These are phyloP conservation scores for Brassica rapa DNA, from an alignment of 345 rosid genomes.

Conservation along the genomic window DNA sequence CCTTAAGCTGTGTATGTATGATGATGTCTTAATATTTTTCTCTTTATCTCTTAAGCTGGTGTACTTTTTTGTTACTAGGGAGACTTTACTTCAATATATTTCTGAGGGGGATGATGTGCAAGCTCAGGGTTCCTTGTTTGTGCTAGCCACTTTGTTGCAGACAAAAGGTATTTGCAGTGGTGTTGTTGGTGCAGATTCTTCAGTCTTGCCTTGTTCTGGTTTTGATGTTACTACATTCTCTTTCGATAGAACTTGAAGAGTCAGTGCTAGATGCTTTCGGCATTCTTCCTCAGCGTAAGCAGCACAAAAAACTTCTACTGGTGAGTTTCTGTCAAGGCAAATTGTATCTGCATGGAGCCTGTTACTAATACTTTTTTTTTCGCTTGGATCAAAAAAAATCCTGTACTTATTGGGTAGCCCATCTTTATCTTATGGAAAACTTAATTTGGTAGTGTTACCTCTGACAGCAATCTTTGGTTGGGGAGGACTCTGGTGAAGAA, in stretches of 20 bases:
- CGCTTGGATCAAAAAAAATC: background rate
- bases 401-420: background rate
- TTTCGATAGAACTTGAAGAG: slow-evolving; percentile 78
- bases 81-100: slow-evolving; percentile 67
- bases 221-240: slow-evolving; percentile 4
- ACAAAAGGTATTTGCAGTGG: slow-evolving; percentile 72
- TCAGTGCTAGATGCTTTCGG: slow-evolving; percentile 96
- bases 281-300: slow-evolving; percentile 95
- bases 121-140: slow-evolving; percentile 79
- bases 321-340: slow-evolving; percentile 47
- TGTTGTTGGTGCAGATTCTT: slow-evolving; percentile 11
- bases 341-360: slow-evolving; percentile 7
- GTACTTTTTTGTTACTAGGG: slow-evolving; percentile 50
- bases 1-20: background rate
- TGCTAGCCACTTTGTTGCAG: slow-evolving; percentile 88
- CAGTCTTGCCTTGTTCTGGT: slow-evolving; percentile 16
- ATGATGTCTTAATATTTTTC: background rate
- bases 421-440: slow-evolving; percentile 16
- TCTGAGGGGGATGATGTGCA: slow-evolving; percentile 70
- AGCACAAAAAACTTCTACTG: slow-evolving; percentile 88
- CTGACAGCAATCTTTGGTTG: slow-evolving; percentile 92
- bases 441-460: slow-evolving; percentile 27
- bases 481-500: slow-evolving; percentile 87
- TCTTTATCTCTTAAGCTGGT: too few relatives aligned
- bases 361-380: background rate